A percentile compares a stretch with the other conserved stretches of the same genome.
Conservation (phyloP, 805 yeast genomes). For the Ogataea minuta region DNA sequence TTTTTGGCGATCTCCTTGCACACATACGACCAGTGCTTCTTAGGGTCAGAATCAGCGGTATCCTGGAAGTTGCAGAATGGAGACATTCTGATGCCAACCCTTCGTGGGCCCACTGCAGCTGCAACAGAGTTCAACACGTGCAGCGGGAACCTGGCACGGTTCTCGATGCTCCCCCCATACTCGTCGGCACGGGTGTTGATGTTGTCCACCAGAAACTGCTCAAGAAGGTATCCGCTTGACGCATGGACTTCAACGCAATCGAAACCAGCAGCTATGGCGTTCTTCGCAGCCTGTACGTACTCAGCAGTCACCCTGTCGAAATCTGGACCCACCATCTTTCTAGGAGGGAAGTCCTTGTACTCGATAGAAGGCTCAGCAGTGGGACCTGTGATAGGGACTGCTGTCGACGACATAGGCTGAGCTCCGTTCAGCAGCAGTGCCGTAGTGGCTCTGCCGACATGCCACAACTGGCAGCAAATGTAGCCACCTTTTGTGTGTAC, state of each 20-base stretch:
- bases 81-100: constrained; percentile 48
- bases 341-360: constrained; percentile 20
- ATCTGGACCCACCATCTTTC: constrained; percentile 33
- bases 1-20: constrained; percentile 36
- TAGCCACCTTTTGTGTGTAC: constrained; percentile 49
- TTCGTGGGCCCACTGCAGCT: constrained; percentile 51
- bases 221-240: constrained; percentile 41
- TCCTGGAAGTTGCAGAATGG: constrained; percentile 44
- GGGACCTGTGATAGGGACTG: constrained; percentile 35
- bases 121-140: constrained; percentile 51
- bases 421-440: constrained; percentile 36
- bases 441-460: constrained; percentile 38
- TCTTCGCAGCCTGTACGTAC: constrained; percentile 43
- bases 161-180: constrained; percentile 44
- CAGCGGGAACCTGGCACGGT: constrained; percentile 38
- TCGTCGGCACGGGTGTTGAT: constrained; percentile 41
- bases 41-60: constrained; percentile 37
- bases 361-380: constrained; percentile 1
- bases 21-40: constrained; percentile 38
- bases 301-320: constrained; percentile 47
- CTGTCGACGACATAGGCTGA: constrained; percentile 39
- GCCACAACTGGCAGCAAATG: constrained; percentile 50
- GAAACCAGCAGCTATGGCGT: constrained; percentile 38
- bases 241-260: constrained; percentile 43
- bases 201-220: constrained; percentile 38